Percentiles rank a stretch among this genome's conserved stretches.
Evolutionary conservation across 257 asterid species (phyloP).

Genomic region (Prunella vulgaris): DNA sequence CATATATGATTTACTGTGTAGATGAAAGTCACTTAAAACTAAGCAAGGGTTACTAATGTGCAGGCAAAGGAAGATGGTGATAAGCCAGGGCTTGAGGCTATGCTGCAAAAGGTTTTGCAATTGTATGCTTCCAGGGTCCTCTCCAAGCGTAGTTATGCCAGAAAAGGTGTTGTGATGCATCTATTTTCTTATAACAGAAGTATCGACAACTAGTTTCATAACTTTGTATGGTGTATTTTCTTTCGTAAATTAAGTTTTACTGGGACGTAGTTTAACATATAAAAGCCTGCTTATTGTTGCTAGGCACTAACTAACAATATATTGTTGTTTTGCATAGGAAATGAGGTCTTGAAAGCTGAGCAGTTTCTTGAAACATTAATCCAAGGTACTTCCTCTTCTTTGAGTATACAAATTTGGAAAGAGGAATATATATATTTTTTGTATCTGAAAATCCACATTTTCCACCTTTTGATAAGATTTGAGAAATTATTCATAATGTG

Average conservation of each 20-base stretch:
- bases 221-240: neutral
- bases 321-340: constrained; percentile 45
- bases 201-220: neutral
- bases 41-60: constrained; percentile 23
- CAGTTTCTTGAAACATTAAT: constrained; percentile 82
- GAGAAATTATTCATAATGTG: neutral
- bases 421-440: neutral
- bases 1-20: neutral
- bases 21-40: constrained; percentile 4
- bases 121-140: constrained; percentile 86
- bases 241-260: neutral
- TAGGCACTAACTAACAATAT: constrained; percentile 10
- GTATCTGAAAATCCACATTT: too few relatives aligned
- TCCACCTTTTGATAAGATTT: too few relatives aligned
- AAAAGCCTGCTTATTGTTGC: neutral
- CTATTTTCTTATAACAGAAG: neutral
- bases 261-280: too few relatives aligned
- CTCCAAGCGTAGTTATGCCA: constrained; percentile 90
- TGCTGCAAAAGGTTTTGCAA: constrained; percentile 92
- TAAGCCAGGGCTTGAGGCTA: constrained; percentile 97
- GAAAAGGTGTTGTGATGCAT: constrained; percentile 49
- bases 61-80: constrained; percentile 95
- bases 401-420: constrained; percentile 4
- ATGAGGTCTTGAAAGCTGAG: constrained; percentile 69
- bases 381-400: constrained; percentile 44